Base-by-base conservation (phyloP, 495 filamentous ascomycete species). In the Podospora pseudoanserina region DNA sequence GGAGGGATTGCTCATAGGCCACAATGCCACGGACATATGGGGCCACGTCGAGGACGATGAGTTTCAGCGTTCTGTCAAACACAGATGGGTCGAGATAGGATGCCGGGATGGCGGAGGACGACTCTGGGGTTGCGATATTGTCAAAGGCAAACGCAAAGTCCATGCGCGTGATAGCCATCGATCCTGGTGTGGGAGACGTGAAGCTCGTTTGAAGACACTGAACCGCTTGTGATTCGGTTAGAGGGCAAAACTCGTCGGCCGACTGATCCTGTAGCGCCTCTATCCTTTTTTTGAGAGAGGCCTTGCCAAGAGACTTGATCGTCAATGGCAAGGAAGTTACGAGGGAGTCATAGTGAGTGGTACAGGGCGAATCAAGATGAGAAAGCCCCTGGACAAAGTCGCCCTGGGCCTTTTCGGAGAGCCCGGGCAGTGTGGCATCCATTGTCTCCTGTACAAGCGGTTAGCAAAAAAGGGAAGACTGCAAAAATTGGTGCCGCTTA, bases 1-100 rank as follows among this genome's bases (percentile, higher is more conserved):
- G 87, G 0, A 93, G 83, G 13, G 82, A 83, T 3, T 87, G 78
- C 68, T 97, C 94, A 72, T 91, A 90, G 0, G 87, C 80, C 30
- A 92, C 88, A 70, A 97, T 97, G 11, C 83, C 80, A 20, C 95
- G 89, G 23, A 96, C 84, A 70, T 91, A 97, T 0, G 94, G 94
- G 0, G 91, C 92, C 6, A 97, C 78, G 68, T 99, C 95, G 58
- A 90, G 83, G 4, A 82, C 81, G 44, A 97, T 85, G 9, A 87
- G 79, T 3, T 78, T 72, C 54, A 88, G 73, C 0, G 87, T 86
- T 49, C 91, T 86, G 66, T 96, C 91, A 68, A 97, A 91, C 0
- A 88, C 84, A 0, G 91, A 92, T 0, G 86, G 81, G 67, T 82
- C 84, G 28, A 79, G 75, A 64, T 76, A 81, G 54, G 75, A 78